Percentiles rank a stretch among this genome's conserved stretches.
These are phyloP conservation scores for Yamadazyma taylorii DNA, from an alignment of 1,139 yeast species.

Conservation along the genomic window DNA sequence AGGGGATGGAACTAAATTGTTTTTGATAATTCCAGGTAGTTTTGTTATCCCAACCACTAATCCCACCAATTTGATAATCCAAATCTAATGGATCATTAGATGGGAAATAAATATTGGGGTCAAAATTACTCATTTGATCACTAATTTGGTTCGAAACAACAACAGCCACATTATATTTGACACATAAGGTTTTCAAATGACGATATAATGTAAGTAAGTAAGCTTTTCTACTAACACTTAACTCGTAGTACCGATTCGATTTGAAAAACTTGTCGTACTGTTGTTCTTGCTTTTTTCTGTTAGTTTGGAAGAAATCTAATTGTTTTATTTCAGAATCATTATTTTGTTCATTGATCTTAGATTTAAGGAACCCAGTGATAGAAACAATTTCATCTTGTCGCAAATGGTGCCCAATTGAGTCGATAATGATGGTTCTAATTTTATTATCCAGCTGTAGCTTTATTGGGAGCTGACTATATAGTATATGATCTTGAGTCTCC, in stretches of 20 bases:
- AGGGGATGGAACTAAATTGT: background rate
- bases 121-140: constrained; percentile 36
- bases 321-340: constrained; percentile 13
- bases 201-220: constrained; percentile 48
- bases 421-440: constrained; percentile 62
- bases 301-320: constrained; percentile 13
- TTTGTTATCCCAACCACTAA: constrained; percentile 68
- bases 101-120: constrained; percentile 16
- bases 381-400: constrained; percentile 59
- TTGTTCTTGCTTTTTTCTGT: constrained; percentile 27
- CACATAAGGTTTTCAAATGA: constrained; percentile 53
- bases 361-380: constrained; percentile 27
- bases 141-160: constrained; percentile 82
- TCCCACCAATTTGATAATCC: constrained; percentile 72
- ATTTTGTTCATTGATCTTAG: constrained; percentile 25
- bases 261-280: constrained; percentile 28
- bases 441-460: constrained; percentile 38
- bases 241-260: constrained; percentile 28
- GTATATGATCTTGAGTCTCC: constrained; percentile 72
- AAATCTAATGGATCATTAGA: constrained; percentile 44
- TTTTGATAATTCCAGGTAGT: background rate
- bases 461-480: constrained; percentile 69
- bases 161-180: constrained; percentile 53
- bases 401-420: constrained; percentile 84
- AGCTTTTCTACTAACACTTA: constrained; percentile 35